Evolutionary conservation across 2,329 filamentous ascomycete genomes (phyloP), one percentile per base, ranked within the genome.

Genomic region (Aspergillus fumigatus): DNA sequence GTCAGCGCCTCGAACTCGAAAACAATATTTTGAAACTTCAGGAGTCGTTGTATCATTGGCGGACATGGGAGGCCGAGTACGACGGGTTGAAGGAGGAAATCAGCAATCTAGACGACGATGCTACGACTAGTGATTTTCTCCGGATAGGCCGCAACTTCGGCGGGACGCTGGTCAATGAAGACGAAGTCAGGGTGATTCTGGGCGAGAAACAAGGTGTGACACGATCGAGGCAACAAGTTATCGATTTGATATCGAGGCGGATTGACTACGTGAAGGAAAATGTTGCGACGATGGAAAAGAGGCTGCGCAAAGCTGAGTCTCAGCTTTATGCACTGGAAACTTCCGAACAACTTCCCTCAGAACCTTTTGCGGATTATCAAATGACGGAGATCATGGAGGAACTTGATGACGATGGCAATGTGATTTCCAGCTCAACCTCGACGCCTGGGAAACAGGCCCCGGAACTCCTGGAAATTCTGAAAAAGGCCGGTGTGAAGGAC

Each of bases 341-440:
- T 3, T 73, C 84, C 47, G 82, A 81, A 55, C 81, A 86, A 25
- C 82, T 86, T 0, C 84, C 86, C 53, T 32, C 43, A 21, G 85
- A 88, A 58, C 88, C 89, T 58, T 85, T 86, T 11, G 87, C 86
- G 1, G 65, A 67, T 29, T 78, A 92, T 52, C 89, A 92, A 0
- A 83, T 97, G 57, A 92, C 89, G 32, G 94, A 97, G 66, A 97
- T 99, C 62, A 80, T 91, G 54, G 94, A 99, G 74, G 86, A 96
- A 75, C 79, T 97, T 25, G 94, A 97, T 68, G 92, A 97, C 8
- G 84, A 96, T 10, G 94, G 87, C 55, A 94, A 96, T 67, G 83
- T 97, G 3, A 74, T 96, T 51, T 89, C 84, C 0, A 85, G 82
- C 64, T 83, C 78, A 54, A 76, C 88, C 29, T 84, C 85, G 40